Base-by-base conservation (phyloP, 441 rosid genomes). In the Croton laevigatus region DNA sequence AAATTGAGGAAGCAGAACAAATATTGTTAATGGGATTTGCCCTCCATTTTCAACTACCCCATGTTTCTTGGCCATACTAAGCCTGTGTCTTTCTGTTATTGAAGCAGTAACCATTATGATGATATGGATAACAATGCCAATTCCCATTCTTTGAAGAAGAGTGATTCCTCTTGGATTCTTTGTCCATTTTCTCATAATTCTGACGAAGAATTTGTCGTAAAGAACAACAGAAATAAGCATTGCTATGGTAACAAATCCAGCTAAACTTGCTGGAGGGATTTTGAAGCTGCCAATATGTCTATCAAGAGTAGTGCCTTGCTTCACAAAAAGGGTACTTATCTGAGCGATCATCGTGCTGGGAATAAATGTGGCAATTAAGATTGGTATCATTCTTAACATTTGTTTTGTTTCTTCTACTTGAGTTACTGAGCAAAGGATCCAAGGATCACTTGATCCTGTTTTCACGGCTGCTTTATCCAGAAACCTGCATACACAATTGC, bases 361-460 rank as follows among this genome's bases (percentile, higher is more conserved):
- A 32, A 94, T 78, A 22, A 91, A 85, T 1, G 97, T 89, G 10
- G 91, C 76, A 20, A 86, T 12, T 73, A 84, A 55, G 65, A 92
- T 80, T 2, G 96, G 97, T 53, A 91, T 73, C 98, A 91, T 92
- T 75, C 88, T 73, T 66, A 94, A 36, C 93, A 94, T 92, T 61
- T 91, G 96, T 61, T 94, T 92, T 1, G 97, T 89, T 78, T 94
- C 98, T 75, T 94, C 97, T 0, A 94, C 96, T 83, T 89, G 91
- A 13, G 97, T 91, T 19, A 88, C 89, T 5, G 94, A 51, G 76
- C 96, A 86, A 9, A 90, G 73, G 76, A 74, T 78, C 94, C 94
- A 91, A 11, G 87, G 82, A 59, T 79, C 81, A 2, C 70, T 77
- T 65, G 80, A 34, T 27, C 84, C 85, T 14, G 88, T 88, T 75